Base-by-base conservation (phyloP, 169 alveolate genomes). In the Plasmodium vivax region DNA sequence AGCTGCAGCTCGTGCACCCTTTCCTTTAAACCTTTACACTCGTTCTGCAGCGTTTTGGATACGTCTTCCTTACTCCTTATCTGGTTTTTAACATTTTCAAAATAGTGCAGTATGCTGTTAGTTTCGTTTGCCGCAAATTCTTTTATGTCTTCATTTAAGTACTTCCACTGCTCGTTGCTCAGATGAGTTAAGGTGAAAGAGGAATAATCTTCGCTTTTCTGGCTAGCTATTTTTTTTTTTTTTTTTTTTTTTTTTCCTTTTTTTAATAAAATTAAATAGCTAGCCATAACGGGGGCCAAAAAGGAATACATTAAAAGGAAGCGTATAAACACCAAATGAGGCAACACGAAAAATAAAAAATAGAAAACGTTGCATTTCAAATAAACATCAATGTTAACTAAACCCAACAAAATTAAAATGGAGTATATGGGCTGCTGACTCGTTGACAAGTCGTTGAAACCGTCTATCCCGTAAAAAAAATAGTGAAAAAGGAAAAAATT, bases 91-190 rank as follows among this genome's bases (percentile, higher is more conserved):
- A 92, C 82, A 10, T 23, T 27, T 81, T 92, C 87, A 92, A 92
- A 92, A 92, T 71, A 92, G 19, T 34, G 19, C 34, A 80, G 36
- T 51, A 90, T 90, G 38, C 72, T 90, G 32, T 92, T 51, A 19
- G 85, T 92, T 82, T 92, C 95, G 41, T 58, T 83, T 23, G 71
- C 56, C 6, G 95, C 84, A 92, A 92, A 92, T 23, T 82, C 71
- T 82, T 92, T 92, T 82, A 92, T 92, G 23, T 92, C 95, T 82
- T 92, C 95, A 34, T 81, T 54, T 71, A 92, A 54, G 43, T 54
- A 51, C 16, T 82, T 92, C 95, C 95, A 92, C 38, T 92, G 95
- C 27, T 81, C 95, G 79, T 83, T 92, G 82, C 95, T 92, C 79
- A 92, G 75, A 34, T 68, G 92, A 7, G 95, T 92, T 82, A 92